These are phyloP conservation scores for Leccinum boreale DNA, from an alignment of 768 basidiomycete species.

Conservation along the genomic window DNA sequence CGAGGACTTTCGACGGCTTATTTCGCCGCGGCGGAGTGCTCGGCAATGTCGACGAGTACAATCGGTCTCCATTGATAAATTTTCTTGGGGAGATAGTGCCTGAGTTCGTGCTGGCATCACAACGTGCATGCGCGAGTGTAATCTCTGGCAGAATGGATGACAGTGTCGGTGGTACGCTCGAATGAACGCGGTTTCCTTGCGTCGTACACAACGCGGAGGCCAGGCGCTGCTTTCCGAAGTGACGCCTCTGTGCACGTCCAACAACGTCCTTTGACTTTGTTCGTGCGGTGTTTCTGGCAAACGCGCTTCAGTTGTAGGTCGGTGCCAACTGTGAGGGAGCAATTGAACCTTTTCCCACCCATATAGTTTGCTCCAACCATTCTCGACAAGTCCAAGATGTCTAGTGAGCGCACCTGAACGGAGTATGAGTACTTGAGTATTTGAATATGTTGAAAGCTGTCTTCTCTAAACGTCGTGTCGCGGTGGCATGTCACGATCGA, in stretches of 20 bases:
- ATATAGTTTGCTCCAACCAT: slow-evolving; percentile 76
- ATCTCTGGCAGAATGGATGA: slow-evolving; percentile 21
- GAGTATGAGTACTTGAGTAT: background rate
- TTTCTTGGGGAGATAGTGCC: background rate
- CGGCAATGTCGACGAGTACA: background rate
- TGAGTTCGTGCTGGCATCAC: background rate
- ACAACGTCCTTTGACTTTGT: slow-evolving; percentile 54
- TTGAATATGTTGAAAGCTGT: background rate
- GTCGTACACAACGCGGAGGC: slow-evolving; percentile 38
- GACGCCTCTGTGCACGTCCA: slow-evolving; percentile 52
- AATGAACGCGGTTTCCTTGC: slow-evolving; percentile 7
- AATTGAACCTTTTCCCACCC: slow-evolving; percentile 62
- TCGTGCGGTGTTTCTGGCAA: slow-evolving; percentile 53
- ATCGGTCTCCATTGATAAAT: slow-evolving; percentile 2
- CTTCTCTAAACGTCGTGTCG: background rate
- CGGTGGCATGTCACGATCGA: background rate
- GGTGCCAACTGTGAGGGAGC: background rate
- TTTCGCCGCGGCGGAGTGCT: slow-evolving; percentile 5
- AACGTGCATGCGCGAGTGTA: slow-evolving; percentile 26
- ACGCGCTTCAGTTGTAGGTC: background rate
- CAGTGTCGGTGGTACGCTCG: background rate
- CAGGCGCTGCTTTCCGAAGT: slow-evolving; percentile 60
- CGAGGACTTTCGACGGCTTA: slow-evolving; percentile 24
- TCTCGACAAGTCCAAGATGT: background rate
- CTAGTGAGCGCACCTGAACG: background rate